These are phyloP conservation scores for Tympanopsis confertula DNA, from an alignment of 2,329 filamentous ascomycete genomes.

Conservation along the genomic window DNA sequence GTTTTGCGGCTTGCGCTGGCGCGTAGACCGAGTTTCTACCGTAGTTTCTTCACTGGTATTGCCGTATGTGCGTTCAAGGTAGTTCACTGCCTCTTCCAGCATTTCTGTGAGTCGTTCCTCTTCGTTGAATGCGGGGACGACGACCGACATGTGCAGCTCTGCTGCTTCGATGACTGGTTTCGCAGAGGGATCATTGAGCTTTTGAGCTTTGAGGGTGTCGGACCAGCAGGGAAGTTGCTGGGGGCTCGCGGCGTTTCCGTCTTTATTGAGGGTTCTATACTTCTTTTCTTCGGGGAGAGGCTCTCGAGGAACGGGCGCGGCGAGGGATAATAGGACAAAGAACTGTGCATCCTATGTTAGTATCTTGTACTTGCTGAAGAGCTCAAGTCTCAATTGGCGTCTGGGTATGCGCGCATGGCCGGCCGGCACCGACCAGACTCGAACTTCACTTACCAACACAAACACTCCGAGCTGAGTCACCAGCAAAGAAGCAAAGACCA, in stretches of 20 bases:
- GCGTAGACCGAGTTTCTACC: slow-evolving; percentile 12
- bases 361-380: not conserved
- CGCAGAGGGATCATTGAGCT: slow-evolving; percentile 22
- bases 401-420: no score
- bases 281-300: slow-evolving; percentile 70
- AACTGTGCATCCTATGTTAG: slow-evolving; percentile 28
- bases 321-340: slow-evolving; percentile 57
- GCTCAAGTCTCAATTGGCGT: not conserved
- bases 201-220: slow-evolving; percentile 35
- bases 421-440: not conserved
- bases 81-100: slow-evolving; percentile 80
- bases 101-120: slow-evolving; percentile 72
- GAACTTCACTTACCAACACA: not conserved
- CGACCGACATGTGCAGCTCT: slow-evolving; percentile 77
- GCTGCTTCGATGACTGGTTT: slow-evolving; percentile 58
- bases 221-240: slow-evolving; percentile 74
- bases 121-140: slow-evolving; percentile 94
- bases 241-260: slow-evolving; percentile 21
- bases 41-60: slow-evolving; percentile 18
- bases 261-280: slow-evolving; percentile 61
- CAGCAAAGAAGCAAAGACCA: not conserved
- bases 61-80: slow-evolving; percentile 69
- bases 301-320: slow-evolving; percentile 71
- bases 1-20: slow-evolving; percentile 7
- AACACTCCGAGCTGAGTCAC: not conserved